Evolutionary conservation across 768 basidiomycete genomes (phyloP), one percentile per base, ranked within the genome.

Genomic region (Podaxis pistillaris): DNA sequence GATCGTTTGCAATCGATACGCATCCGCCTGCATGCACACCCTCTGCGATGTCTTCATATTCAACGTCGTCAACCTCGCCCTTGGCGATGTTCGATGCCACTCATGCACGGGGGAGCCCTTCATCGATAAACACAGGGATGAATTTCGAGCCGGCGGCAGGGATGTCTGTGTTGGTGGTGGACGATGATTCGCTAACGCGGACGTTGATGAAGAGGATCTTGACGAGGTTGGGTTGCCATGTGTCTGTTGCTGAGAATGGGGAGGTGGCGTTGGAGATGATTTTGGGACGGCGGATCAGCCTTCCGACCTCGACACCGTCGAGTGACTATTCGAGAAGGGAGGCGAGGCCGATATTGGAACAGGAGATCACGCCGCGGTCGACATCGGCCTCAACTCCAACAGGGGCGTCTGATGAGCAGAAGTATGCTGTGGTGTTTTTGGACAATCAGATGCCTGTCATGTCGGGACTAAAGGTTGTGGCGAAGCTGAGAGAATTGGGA

Each of bases 401-500:
- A 46, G 64, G 58, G 11, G 66, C 63, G 22, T 63, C 66, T 37
- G 68, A 73, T 51, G 76, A 80, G 64, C 71, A 72, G 11, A 81
- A 74, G 65, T 85, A 73, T 67, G 79, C 81, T 19, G 74, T 83
- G 1, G 72, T 83, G 46, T 85, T 84, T 63, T 70, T 85, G 69
- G 83, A 85, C 60, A 94, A 95, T 71, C 91, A 93, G 74, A 94
- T 94, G 90, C 89, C 89, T 8, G 76, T 91, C 19, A 80, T 92
- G 79, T 88, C 88, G 64, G 94, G 94, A 15, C 70, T 92, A 50
- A 83, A 86, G 62, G 82, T 84, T 19, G 85, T 93, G 11, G 71
- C 80, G 59, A 86, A 83, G 70, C 75, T 95, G 41, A 78, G 93
- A 63, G 79, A 81, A 62, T 71, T 86, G 70, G 87, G 86, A 7